These are phyloP conservation scores for Phytophthora pini DNA, from an alignment of 352 stramenopile genomes.

Conservation along the genomic window DNA sequence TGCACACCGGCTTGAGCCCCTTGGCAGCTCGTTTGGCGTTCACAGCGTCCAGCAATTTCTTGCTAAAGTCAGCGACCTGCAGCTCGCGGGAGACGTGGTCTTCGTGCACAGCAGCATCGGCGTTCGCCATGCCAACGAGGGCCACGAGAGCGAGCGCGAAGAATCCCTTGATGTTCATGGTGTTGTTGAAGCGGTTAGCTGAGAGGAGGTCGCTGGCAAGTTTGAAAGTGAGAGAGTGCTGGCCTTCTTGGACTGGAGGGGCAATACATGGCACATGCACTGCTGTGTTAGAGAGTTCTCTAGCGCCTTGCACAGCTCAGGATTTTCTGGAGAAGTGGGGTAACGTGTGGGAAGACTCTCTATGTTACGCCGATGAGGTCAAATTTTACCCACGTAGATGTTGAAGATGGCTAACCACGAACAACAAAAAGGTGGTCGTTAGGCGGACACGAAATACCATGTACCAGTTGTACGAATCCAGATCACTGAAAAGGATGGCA, in stretches of 20 bases:
- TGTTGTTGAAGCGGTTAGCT: slow-evolving; percentile 1
- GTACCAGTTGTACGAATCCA: background rate
- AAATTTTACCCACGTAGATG: slow-evolving; percentile 2
- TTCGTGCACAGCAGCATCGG: slow-evolving; percentile 13
- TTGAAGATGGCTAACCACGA: slow-evolving; percentile 11
- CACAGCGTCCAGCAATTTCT: slow-evolving; percentile 39
- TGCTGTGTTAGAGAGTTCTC: no score
- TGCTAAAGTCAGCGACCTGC: slow-evolving; percentile 44
- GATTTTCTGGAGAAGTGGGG: slow-evolving; percentile 10
- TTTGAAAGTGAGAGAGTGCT: slow-evolving; percentile 16
- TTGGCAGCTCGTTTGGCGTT: slow-evolving; percentile 49
- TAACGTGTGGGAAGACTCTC: background rate
- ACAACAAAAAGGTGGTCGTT: slow-evolving; percentile 1
- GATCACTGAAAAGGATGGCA: slow-evolving; percentile 1
- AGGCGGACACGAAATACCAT: no score
- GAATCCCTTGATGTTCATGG: slow-evolving; percentile 29
- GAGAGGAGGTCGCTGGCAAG: slow-evolving; percentile 8
- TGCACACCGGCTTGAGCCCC: slow-evolving; percentile 38
- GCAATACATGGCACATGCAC: no score
- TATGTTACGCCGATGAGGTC: slow-evolving; percentile 4
- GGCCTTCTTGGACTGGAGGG: no score
- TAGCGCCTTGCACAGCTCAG: slow-evolving; percentile 1
- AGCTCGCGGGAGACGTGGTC: slow-evolving; percentile 22
- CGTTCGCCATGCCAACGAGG: slow-evolving; percentile 22
- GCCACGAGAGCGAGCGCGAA: slow-evolving; percentile 21